Evolutionary conservation across 73 alveolate species (phyloP).

Genomic region (Paramecium sonneborni): DNA sequence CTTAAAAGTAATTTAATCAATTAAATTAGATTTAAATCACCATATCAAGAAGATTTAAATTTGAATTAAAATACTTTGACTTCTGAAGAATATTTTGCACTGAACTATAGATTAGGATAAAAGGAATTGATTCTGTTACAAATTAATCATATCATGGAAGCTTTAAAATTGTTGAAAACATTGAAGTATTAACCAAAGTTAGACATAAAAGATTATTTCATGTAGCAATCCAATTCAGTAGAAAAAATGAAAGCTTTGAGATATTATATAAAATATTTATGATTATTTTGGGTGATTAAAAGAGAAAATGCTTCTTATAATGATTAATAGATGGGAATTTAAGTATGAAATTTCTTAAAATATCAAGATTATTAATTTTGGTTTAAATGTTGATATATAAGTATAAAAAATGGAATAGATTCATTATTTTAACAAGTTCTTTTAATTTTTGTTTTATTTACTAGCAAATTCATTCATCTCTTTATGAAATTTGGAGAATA

Average conservation of each 20-base stretch:
- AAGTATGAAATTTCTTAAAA: not conserved
- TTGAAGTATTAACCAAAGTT: not conserved
- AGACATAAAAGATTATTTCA: not conserved
- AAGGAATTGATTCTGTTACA: not conserved
- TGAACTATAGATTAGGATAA: not conserved
- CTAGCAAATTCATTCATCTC: constrained; percentile 32
- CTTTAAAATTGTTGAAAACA: not conserved
- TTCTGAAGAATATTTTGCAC: not conserved
- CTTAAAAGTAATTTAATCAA: not conserved
- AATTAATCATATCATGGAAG: not conserved
- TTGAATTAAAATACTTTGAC: not conserved
- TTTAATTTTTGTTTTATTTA: not conserved
- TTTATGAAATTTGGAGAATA: not conserved
- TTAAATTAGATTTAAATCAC: constrained; percentile 5
- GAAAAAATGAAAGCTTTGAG: not conserved
- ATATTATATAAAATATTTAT: not conserved
- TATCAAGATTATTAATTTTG: not conserved
- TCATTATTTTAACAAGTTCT: not conserved
- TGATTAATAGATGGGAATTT: not conserved
- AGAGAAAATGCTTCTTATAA: not conserved
- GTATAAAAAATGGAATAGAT: not conserved
- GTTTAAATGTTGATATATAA: not conserved
- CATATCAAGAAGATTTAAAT: not conserved
- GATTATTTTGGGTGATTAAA: not conserved
- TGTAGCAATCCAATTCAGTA: not conserved